These are phyloP conservation scores for Gossypium aridum DNA, from an alignment of 441 rosid species.

Conservation along the genomic window DNA sequence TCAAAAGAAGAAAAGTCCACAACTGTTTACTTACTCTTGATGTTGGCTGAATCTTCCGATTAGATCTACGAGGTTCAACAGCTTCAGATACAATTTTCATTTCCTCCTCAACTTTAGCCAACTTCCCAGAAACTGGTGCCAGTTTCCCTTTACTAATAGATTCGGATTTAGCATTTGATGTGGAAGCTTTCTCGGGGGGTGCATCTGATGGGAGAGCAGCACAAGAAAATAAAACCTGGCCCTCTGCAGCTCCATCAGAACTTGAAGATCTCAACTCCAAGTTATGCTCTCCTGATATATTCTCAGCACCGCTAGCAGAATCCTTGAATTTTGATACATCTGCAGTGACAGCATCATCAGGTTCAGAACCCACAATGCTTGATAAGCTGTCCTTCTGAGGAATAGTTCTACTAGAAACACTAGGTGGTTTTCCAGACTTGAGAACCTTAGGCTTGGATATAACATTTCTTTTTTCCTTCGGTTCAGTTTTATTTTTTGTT, in stretches of 20 bases:
- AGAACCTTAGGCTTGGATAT: slow-evolving; percentile 52
- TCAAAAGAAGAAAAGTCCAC: not conserved
- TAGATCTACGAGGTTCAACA: slow-evolving; percentile 84
- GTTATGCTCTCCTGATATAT: slow-evolving; percentile 35
- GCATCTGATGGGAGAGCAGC: slow-evolving; percentile 33
- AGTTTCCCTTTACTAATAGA: slow-evolving; percentile 49
- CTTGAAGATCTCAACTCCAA: slow-evolving; percentile 37
- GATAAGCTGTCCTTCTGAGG: slow-evolving; percentile 41
- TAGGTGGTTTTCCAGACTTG: slow-evolving; percentile 54
- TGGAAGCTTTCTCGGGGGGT: slow-evolving; percentile 33
- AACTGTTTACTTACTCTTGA: slow-evolving; percentile 62
- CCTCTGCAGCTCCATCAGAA: slow-evolving; percentile 45
- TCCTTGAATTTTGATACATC: slow-evolving; percentile 39
- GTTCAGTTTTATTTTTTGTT: slow-evolving; percentile 51
- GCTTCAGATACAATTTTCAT: slow-evolving; percentile 34
- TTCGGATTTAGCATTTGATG: slow-evolving; percentile 36
- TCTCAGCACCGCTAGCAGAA: slow-evolving; percentile 28
- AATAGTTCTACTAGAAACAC: slow-evolving; percentile 41
- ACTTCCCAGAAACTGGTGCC: slow-evolving; percentile 48
- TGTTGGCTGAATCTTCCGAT: slow-evolving; percentile 94
- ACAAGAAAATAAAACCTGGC: slow-evolving; percentile 45
- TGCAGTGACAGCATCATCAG: slow-evolving; percentile 26
- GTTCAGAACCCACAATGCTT: slow-evolving; percentile 29
- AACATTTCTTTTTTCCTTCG: slow-evolving; percentile 51
- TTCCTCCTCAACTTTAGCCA: slow-evolving; percentile 63